phyloP scores from a whole-genome alignment of 2,329 filamentous ascomycete genomes.

The Talaromyces sp. region DNA sequence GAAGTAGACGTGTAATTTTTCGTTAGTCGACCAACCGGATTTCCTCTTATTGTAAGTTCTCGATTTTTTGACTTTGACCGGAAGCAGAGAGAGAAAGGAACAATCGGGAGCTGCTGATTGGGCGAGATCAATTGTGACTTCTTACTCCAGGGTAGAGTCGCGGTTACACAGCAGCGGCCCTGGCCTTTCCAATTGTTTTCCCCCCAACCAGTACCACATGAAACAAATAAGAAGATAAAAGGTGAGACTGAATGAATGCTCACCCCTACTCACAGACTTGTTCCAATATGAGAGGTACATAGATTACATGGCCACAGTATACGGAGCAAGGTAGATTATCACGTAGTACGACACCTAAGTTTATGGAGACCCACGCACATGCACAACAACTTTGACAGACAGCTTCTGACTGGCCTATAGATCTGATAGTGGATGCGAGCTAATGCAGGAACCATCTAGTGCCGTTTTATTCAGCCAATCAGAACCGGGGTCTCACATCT shows the following conservation, averaged over 20 bases:
- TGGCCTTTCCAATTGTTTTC: neutral
- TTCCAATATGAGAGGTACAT: neutral
- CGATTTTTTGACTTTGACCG: neutral
- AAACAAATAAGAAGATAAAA: neutral
- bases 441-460: conserved; percentile 18
- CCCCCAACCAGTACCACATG: no score
- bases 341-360: no score
- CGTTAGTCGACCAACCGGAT: neutral
- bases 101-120: neutral
- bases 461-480: neutral
- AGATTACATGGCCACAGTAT: neutral
- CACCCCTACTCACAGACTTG: neutral
- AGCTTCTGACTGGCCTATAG: neutral
- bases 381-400: neutral
- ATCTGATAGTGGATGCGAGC: neutral
- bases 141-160: no score
- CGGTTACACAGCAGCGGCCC: neutral
- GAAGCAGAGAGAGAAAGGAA: neutral
- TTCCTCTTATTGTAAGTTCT: neutral
- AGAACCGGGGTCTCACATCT: neutral
- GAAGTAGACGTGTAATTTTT: neutral
- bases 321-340: neutral
- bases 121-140: neutral
- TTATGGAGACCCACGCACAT: no score
- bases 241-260: neutral